Base-by-base conservation (phyloP, 768 basidiomycete genomes). In the Russula ochroleuca region DNA sequence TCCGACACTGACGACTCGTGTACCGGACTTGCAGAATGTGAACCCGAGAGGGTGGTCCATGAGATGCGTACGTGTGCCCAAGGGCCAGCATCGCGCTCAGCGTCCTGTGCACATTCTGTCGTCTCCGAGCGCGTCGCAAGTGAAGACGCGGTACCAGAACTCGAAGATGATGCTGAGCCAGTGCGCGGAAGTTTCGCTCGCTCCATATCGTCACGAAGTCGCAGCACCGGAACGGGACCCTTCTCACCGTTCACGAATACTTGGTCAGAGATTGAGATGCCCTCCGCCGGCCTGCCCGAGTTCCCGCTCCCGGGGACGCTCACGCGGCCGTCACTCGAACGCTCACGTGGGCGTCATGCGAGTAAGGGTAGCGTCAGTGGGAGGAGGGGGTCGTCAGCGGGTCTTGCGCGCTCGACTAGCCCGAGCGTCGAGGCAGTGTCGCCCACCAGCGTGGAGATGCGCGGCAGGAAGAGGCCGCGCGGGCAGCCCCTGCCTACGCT, bases 401-500 rank as follows among this genome's bases (percentile, higher is more conserved):
- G 63, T 13, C 59, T 68, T 21, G 81, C 80, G 10, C 78, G 81
- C 21, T 83, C 81, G 6, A 74, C 77, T 9, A 82, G 81, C 70
- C 81, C 81, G 0, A 80, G 79, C 63, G 71, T 79, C 10, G 73
- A 76, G 1, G 81, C 81, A 0, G 68, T 73, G 8, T 84, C 83
- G 0, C 84, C 84, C 2, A 49, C 66, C 4, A 73, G 72, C 19
- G 59, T n/a, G 19, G 62, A 63, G 37, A 54, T 31, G 41, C 65
- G 65, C 23, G 67, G 61, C 37, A 53, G 61, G 35, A 59, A 52
- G 65, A 31, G 56, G n/a, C 41, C 19, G 28, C 14, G 21, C n/a
- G 19, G 10, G 45, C 40, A n/a, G n/a, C 47, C 55, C 8, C 25
- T 15, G 13, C 55, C 14, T 23, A 11, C 35, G 19, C 35, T 64